Base-by-base conservation (phyloP, 2,329 filamentous ascomycete species). In the Fusarium guadeloupense region DNA sequence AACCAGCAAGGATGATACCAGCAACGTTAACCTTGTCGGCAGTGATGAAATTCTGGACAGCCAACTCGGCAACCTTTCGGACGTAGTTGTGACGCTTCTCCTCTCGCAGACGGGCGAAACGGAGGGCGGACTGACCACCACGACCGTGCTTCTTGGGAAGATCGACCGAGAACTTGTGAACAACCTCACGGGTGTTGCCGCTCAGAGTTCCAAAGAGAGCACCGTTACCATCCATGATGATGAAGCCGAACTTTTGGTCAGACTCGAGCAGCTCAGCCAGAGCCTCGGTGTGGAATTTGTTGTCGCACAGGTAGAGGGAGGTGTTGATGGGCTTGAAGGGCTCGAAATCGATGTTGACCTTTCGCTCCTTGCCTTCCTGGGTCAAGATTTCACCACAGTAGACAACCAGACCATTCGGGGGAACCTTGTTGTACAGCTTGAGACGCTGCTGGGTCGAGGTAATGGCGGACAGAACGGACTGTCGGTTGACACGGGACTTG, bases 381-480 rank as follows among this genome's bases (percentile, higher is more conserved):
- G 95, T 99, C 83, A 99, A 89, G 77, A 99, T 98, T 97, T 99
- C 95, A 89, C 95, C 95, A 78, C 95, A 99, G 86, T 99, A 99
- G 69, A 99, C 91, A 67, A 99, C 95, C 68, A 99, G 83, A 58
- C 95, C 95, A 80, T 99, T 99, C 43, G 95, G 92, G 26, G 96
- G 95, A 53, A 99, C 95, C 81, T 98, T 98, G 81, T 93, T 97
- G 84, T 99, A 99, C 42, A 99, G 86, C 86, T 99, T 99, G 68
- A 99, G 88, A 77, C 95, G 91, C 83, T 99, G 95, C 81, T 99
- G 96, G 71, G 95, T 99, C 61, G 95, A 99, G 47, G 95, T 99
- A 73, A 99, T 99, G 77, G 95, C 95, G 31, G 94, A 98, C 70
- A 99, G 84, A 69, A 99, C 95, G 46, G 95, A 99, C 75, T 98